phyloP scores from a whole-genome alignment of 164 flowering plant species.

The Annona cherimola region DNA sequence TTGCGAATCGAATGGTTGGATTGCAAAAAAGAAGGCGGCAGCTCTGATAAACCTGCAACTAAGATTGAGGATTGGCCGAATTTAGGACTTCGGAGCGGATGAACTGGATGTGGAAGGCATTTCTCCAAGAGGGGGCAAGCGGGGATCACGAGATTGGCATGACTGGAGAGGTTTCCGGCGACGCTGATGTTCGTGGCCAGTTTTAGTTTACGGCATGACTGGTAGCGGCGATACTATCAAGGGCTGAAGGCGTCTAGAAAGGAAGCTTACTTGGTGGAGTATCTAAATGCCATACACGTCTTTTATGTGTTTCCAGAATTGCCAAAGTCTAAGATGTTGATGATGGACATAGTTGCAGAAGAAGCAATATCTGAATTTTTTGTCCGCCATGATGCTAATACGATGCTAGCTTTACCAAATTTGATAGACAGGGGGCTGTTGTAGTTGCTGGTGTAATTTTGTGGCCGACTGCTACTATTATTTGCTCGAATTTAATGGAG shows the following conservation, averaged over 20 bases:
- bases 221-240: conserved; percentile 42
- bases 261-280: conserved; percentile 30
- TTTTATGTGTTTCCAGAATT: conserved; percentile 43
- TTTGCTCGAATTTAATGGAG: no score
- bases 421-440: no score
- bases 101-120: conserved; percentile 43
- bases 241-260: conserved; percentile 35
- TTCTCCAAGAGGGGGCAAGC: conserved; percentile 38
- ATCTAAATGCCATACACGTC: conserved; percentile 35
- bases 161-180: conserved; percentile 28
- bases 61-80: no score
- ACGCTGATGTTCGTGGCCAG: conserved; percentile 41
- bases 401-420: no score
- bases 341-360: conserved; percentile 5
- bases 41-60: no score
- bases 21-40: no score
- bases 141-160: conserved; percentile 39
- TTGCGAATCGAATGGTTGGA: no score
- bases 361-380: no score
- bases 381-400: no score
- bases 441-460: no score
- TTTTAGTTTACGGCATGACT: conserved; percentile 43
- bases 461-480: no score
- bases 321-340: conserved; percentile 20
- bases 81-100: conserved; percentile 6